Evolutionary conservation across 305 asterid genomes (phyloP).

Genomic region (Fraxinus baroniana): DNA sequence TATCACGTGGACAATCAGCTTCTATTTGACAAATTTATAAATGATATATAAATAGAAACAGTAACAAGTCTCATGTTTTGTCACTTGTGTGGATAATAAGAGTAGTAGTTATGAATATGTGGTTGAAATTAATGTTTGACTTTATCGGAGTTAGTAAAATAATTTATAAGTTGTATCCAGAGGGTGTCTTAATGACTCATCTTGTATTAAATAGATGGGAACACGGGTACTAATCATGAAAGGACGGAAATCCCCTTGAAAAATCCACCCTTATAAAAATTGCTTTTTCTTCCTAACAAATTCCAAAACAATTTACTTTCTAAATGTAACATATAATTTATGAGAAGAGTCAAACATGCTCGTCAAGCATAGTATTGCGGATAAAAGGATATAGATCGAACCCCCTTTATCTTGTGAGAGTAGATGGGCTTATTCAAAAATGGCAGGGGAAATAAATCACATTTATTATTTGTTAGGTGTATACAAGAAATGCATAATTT

Average conservation of each 20-base stretch:
- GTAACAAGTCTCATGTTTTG: too few relatives aligned
- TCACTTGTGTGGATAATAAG: too few relatives aligned
- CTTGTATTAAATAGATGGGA: neutral
- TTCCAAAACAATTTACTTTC: neutral
- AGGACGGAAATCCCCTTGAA: neutral
- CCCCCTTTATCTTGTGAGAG: neutral
- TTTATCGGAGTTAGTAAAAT: too few relatives aligned
- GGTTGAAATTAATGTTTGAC: neutral
- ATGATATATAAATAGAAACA: neutral
- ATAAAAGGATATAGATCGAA: neutral
- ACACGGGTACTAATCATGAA: neutral
- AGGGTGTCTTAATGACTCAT: neutral
- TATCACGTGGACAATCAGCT: neutral
- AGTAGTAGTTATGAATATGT: too few relatives aligned
- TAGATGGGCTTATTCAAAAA: conserved; percentile 31
- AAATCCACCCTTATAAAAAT: neutral
- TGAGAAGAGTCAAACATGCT: neutral
- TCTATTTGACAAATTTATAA: neutral
- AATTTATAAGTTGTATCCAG: neutral
- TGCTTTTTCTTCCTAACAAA: neutral
- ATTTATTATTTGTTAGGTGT: conserved; percentile 56
- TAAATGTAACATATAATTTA: neutral
- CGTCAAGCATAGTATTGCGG: neutral
- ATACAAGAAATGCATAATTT: conserved; percentile 16
- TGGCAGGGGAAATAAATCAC: conserved; percentile 27